Evolutionary conservation across 1,284 basidiomycete genomes (phyloP).

Genomic region (Malassezia dermatis): DNA sequence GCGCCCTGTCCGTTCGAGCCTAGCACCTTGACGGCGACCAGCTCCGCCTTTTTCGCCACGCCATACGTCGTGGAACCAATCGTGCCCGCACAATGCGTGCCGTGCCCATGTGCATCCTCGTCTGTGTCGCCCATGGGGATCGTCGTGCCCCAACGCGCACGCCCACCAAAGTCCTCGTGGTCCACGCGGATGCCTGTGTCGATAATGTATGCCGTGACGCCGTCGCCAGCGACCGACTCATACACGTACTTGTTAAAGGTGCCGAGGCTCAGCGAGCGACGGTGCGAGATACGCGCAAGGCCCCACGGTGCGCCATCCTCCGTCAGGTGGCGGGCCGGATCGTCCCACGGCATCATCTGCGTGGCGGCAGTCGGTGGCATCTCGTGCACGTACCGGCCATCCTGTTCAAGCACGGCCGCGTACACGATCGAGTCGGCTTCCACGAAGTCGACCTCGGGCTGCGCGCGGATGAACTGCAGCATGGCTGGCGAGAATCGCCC

Average conservation of each 20-base stretch:
- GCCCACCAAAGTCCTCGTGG: conserved; percentile 78
- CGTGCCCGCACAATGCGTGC: conserved; percentile 61
- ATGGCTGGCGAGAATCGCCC: conserved; percentile 68
- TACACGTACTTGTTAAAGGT: conserved; percentile 83
- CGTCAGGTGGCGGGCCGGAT: conserved; percentile 32
- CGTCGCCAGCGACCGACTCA: conserved; percentile 65
- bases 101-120: conserved; percentile 60
- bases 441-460: conserved; percentile 85
- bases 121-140: conserved; percentile 60
- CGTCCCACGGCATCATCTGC: conserved; percentile 33
- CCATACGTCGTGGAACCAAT: conserved; percentile 68
- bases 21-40: conserved; percentile 95
- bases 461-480: conserved; percentile 66
- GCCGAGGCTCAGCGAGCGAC: conserved; percentile 62
- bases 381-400: conserved; percentile 27
- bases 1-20: conserved; percentile 82
- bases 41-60: conserved; percentile 83
- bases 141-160: conserved; percentile 54
- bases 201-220: conserved; percentile 68
- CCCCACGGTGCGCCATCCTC: conserved; percentile 88
- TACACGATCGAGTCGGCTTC: conserved; percentile 61
- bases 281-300: conserved; percentile 88
- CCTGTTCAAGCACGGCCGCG: conserved; percentile 37
- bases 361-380: conserved; percentile 31
- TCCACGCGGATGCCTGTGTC: conserved; percentile 77